Evolutionary conservation across 106 monocot genomes (phyloP).

Genomic region (Gastrodia elata): DNA sequence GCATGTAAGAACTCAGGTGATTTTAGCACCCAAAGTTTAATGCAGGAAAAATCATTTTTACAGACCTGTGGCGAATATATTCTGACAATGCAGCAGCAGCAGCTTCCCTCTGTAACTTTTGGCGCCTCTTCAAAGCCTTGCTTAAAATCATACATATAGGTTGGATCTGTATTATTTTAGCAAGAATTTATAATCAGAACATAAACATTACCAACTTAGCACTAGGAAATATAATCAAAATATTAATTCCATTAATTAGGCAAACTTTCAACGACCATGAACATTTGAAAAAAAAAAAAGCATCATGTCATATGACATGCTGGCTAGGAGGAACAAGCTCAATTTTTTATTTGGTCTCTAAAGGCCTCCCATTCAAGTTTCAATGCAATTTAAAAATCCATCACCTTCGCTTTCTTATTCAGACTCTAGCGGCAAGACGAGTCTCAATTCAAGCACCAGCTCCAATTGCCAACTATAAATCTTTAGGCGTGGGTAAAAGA

Average conservation of each 20-base stretch:
- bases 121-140: constrained; percentile 62
- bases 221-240: not conserved
- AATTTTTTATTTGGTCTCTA: no score
- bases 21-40: not conserved
- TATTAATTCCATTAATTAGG: not conserved
- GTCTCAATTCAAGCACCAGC: no score
- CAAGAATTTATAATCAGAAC: not conserved
- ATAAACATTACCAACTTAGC: not conserved
- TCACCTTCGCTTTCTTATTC: no score
- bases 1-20: not conserved
- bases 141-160: constrained; percentile 63
- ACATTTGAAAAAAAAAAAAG: not conserved
- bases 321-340: no score
- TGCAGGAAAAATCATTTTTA: not conserved
- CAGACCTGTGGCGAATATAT: constrained; percentile 69
- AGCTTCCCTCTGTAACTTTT: constrained; percentile 79
- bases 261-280: not conserved
- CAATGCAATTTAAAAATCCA: no score
- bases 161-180: constrained; percentile 40
- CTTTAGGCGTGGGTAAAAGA: no score
- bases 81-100: constrained; percentile 91
- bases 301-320: no score
- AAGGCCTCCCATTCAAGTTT: no score
- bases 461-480: no score
- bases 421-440: no score